Evolutionary conservation across 306 rosid species (phyloP), one percentile per base, ranked within the genome.

Genomic region (Nissolia schottii): DNA sequence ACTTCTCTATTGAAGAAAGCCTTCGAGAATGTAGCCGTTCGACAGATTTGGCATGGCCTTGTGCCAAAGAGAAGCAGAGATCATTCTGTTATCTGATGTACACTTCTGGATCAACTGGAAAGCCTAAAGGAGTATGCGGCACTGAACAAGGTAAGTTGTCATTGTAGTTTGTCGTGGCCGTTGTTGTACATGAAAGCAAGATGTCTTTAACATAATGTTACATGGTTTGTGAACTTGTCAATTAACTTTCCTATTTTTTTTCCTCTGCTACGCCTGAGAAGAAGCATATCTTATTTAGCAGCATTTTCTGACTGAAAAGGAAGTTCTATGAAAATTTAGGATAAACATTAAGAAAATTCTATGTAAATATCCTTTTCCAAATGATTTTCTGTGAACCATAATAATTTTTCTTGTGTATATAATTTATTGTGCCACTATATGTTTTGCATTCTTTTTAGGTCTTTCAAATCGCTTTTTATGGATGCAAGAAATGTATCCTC

Each of bases 71-170:
- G 63, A 83, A 76, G 43, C 80, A 74, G 77, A 85, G 92, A 68
- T 56, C 79, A 7, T 93, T 89, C 81, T 89, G 96, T 74, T 93
- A 93, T 69, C 59, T 93, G 64, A 84, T 93, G 97, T 85, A 84
- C 80, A 93, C 98, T 32, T 93, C 98, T 28, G 98, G 97, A n/a
- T 90, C 97, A 35, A 89, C 96, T 6, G 98, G 98, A 67, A 84
- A 85, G 77, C 96, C 94, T 41, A 93, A 90, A 79, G 98, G 97
- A 14, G 89, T 93, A 41, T 89, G 97, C 73, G 97, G 98, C 37
- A 89, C 96, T 0, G 97, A 93, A 63, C 80, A 80, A 80, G 97
- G 98, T 80, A 78, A 49, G 77, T 23, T 60, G 58, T 70, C 38
- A 31, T 37, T 43, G 34, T 62, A 23, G 12, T 27, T 75, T 84